These are phyloP conservation scores for Beta lomatogona DNA, from an alignment of 179 eudicot genomes.

Conservation along the genomic window DNA sequence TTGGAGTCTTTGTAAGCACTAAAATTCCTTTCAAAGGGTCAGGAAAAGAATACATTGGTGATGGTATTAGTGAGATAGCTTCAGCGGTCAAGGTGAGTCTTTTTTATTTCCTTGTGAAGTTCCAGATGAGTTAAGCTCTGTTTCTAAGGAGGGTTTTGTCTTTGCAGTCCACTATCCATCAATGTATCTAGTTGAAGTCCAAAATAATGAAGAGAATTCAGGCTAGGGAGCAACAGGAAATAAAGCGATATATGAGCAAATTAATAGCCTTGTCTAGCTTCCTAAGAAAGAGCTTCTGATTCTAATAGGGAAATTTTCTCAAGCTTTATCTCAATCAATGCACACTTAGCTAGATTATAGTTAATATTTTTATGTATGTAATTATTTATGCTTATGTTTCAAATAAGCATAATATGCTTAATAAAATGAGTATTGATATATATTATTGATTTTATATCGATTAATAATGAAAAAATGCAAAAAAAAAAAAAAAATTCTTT, in stretches of 20 bases:
- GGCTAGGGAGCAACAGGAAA: slow-evolving; percentile 98
- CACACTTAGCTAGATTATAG: no score
- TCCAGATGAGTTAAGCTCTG: neutral
- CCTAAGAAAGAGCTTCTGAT: neutral
- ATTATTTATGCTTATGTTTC: no score
- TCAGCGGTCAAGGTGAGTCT: slow-evolving; percentile 83
- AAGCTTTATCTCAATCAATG: no score
- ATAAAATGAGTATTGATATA: no score
- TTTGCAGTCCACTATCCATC: slow-evolving; percentile 80
- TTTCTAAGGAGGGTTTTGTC: slow-evolving; percentile 2
- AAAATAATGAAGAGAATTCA: slow-evolving; percentile 91
- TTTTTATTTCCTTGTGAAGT: neutral
- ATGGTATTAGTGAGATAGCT: slow-evolving; percentile 93
- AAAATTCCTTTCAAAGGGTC: slow-evolving; percentile 99
- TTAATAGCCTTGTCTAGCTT: slow-evolving; percentile 29
- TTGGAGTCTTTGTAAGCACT: slow-evolving; percentile 98
- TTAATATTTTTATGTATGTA: no score
- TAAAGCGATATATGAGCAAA: slow-evolving; percentile 91
- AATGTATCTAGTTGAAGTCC: slow-evolving; percentile 84
- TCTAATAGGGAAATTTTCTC: no score
- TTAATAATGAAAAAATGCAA: no score
- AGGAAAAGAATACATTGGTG: slow-evolving; percentile 98
- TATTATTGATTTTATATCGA: no score
- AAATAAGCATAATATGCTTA: no score
- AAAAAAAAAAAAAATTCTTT: no score